phyloP scores from a whole-genome alignment of 805 yeast genomes.

The Pichia insulana region DNA sequence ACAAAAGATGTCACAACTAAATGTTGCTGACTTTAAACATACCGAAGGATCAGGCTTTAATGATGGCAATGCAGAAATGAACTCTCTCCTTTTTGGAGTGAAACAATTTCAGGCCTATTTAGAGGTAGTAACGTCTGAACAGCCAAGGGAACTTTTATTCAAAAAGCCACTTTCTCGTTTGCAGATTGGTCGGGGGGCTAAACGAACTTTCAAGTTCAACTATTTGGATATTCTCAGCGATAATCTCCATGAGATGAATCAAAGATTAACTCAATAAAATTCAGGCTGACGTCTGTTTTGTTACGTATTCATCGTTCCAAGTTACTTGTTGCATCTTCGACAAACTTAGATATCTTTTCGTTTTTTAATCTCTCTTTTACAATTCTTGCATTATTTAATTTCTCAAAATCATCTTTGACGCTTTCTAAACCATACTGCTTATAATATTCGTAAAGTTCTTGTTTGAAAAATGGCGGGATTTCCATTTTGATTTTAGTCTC shows the following conservation, averaged over 20 bases:
- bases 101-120: conserved; percentile 26
- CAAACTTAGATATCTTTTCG: conserved; percentile 4
- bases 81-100: conserved; percentile 26
- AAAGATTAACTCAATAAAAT: background rate
- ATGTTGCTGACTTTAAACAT: conserved; percentile 20
- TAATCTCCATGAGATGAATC: conserved; percentile 16
- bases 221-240: conserved; percentile 22
- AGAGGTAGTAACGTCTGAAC: conserved; percentile 27
- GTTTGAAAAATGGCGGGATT: conserved; percentile 24
- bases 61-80: conserved; percentile 25
- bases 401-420: conserved; percentile 18
- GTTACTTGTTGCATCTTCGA: background rate
- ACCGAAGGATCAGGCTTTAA: conserved; percentile 8
- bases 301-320: background rate
- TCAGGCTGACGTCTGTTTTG: too few species aligned
- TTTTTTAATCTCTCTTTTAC: conserved; percentile 14
- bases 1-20: conserved; percentile 20
- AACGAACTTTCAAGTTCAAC: conserved; percentile 14
- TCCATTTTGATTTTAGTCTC: conserved; percentile 23
- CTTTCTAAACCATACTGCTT: conserved; percentile 18
- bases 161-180: conserved; percentile 20
- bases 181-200: conserved; percentile 2
- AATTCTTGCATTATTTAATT: conserved; percentile 17
- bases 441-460: conserved; percentile 18
- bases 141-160: conserved; percentile 27